A percentile compares a stretch with the other conserved stretches of the same genome.
Conservation (phyloP, 208 protist species). For the Leishmania martiniquensis region DNA sequence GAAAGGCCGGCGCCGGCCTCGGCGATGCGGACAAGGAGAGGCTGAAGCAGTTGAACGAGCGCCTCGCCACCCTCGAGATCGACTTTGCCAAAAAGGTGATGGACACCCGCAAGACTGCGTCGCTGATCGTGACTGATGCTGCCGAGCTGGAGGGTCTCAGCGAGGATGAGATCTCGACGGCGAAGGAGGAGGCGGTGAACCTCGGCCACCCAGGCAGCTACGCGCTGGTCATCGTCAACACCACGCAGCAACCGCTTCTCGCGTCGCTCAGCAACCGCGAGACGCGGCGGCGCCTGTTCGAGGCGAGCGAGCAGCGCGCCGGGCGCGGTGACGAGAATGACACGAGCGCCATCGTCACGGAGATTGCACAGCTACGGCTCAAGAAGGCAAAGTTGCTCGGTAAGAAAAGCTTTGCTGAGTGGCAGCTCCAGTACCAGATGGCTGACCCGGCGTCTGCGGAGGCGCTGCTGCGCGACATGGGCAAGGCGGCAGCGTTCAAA, state of each 20-base stretch:
- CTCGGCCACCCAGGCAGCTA: conserved; percentile 44
- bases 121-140: conserved; percentile 39
- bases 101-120: conserved; percentile 28
- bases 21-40: conserved; percentile 32
- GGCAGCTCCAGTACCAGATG: conserved; percentile 54
- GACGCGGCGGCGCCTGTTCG: conserved; percentile 38
- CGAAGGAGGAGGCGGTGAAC: conserved; percentile 34
- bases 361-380: conserved; percentile 45
- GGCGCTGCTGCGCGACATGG: conserved; percentile 37
- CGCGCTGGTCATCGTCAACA: conserved; percentile 50
- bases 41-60: conserved; percentile 45
- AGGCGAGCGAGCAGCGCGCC: conserved; percentile 34
- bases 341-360: conserved; percentile 25
- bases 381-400: conserved; percentile 50
- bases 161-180: conserved; percentile 29
- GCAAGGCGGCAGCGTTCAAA: not conserved
- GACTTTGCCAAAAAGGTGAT: conserved; percentile 42
- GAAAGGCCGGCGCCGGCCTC: conserved; percentile 41
- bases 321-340: conserved; percentile 19
- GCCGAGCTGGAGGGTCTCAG: conserved; percentile 45
- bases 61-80: conserved; percentile 34
- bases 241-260: conserved; percentile 52
- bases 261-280: conserved; percentile 37
- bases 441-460: conserved; percentile 33
- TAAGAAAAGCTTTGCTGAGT: conserved; percentile 55